Conservation (phyloP, 371 early-diverging fungal genomes). For the Entomophthora muscae region DNA sequence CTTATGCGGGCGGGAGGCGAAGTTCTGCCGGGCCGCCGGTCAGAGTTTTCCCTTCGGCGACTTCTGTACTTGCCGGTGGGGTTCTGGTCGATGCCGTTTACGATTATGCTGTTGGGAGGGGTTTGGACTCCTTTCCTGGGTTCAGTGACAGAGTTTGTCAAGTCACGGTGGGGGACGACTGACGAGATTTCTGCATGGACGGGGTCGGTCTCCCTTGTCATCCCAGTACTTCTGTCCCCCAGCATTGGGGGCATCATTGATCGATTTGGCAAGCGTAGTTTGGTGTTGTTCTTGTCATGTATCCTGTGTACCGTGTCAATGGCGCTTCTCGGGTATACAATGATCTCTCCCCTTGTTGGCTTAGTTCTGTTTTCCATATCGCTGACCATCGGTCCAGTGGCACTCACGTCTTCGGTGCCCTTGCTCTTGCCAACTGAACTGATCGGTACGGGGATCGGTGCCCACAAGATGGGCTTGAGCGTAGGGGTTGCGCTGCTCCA, state of each 20-base stretch:
- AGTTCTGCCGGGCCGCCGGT: constrained; percentile 19
- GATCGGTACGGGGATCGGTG: constrained; percentile 47
- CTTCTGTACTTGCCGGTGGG: constrained; percentile 24
- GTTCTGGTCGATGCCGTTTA: constrained; percentile 26
- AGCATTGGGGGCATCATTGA: constrained; percentile 30
- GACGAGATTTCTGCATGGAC: constrained; percentile 26
- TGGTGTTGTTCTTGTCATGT: neutral
- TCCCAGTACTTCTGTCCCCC: constrained; percentile 36
- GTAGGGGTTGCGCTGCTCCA: constrained; percentile 5
- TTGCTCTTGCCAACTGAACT: constrained; percentile 31
- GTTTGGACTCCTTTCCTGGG: constrained; percentile 34
- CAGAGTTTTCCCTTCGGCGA: constrained; percentile 20
- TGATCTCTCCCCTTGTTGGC: constrained; percentile 29
- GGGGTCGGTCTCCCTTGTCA: constrained; percentile 25
- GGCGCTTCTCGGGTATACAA: constrained; percentile 29
- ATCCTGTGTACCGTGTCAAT: constrained; percentile 9
- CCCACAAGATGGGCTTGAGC: constrained; percentile 16
- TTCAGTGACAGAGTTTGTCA: constrained; percentile 16
- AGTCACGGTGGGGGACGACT: constrained; percentile 20
- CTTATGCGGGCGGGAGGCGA: constrained; percentile 20
- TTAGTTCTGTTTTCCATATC: constrained; percentile 40
- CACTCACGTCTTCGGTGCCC: constrained; percentile 41
- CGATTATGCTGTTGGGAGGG: constrained; percentile 26
- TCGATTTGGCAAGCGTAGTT: constrained; percentile 17
- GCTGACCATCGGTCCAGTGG: constrained; percentile 44